Conservation (phyloP, 2,329 filamentous ascomycete species). For the Ascochyta rabiei region DNA sequence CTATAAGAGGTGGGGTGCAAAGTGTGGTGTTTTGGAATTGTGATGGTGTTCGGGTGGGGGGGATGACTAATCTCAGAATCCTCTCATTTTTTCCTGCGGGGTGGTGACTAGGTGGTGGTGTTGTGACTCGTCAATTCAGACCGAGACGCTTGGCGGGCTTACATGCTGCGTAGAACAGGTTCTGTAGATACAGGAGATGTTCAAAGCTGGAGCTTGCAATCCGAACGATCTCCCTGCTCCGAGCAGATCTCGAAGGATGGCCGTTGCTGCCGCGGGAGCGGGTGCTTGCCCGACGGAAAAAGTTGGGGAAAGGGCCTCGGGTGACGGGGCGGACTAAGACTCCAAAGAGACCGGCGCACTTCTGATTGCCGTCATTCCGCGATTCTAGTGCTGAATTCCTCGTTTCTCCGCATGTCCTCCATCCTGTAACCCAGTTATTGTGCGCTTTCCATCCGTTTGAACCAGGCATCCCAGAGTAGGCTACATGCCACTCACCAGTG, state of each 20-base stretch:
- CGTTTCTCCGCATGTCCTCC: constrained; percentile 29
- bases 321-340: constrained; percentile 12
- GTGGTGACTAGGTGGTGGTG: not conserved
- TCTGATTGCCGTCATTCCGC: constrained; percentile 28
- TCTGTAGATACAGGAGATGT: not conserved
- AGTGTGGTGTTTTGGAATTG: no score
- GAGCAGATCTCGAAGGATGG: constrained; percentile 26
- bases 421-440: not conserved
- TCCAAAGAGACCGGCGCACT: constrained; percentile 9
- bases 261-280: constrained; percentile 18
- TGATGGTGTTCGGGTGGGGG: no score
- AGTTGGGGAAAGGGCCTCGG: constrained; percentile 10
- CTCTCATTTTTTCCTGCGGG: no score
- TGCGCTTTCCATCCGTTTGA: constrained; percentile 20
- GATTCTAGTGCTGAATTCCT: constrained; percentile 14
- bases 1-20: no score
- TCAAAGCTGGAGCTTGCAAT: not conserved
- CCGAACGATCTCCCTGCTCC: constrained; percentile 31
- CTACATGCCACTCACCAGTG: constrained; percentile 10
- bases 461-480: constrained; percentile 5
- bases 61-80: no score
- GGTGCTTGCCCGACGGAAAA: constrained; percentile 31
- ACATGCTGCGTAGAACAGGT: not conserved
- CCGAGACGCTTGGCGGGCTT: not conserved
- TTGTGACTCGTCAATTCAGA: not conserved